These are phyloP conservation scores for Backusella morwellensis DNA, from an alignment of 192 early-diverging fungal genomes.

Conservation along the genomic window DNA sequence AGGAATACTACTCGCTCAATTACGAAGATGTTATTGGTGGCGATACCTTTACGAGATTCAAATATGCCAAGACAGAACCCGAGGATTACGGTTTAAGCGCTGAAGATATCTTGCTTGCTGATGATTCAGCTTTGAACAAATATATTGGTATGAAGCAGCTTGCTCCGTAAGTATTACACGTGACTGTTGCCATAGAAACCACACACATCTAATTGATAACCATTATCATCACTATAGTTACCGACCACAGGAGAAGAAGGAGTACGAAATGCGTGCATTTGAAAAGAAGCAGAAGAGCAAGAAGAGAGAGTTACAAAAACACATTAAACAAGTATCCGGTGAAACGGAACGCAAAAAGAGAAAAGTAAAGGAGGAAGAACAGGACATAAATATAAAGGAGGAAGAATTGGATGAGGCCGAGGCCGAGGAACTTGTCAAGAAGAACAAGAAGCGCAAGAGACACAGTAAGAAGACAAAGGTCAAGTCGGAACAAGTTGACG, in stretches of 20 bases:
- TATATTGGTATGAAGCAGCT: slow-evolving; percentile 83
- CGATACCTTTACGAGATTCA: slow-evolving; percentile 86
- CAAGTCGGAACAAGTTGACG: not conserved
- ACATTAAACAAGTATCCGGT: not conserved
- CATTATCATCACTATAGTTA: slow-evolving; percentile 14
- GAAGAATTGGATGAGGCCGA: not conserved
- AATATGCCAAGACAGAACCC: slow-evolving; percentile 82
- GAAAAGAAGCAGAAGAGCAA: slow-evolving; percentile 20
- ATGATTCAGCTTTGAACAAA: slow-evolving; percentile 85
- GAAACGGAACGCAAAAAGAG: not conserved
- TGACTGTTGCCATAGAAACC: not conserved
- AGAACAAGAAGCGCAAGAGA: not conserved
- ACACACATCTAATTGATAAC: not conserved
- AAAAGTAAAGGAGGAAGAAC: not conserved
- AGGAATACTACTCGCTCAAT: slow-evolving; percentile 89
- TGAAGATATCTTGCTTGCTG: slow-evolving; percentile 87
- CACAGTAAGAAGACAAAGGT: not conserved
- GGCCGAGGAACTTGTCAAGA: not conserved
- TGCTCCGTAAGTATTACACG: slow-evolving; percentile 64
- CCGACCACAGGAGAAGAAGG: slow-evolving; percentile 50
- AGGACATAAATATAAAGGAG: not conserved
- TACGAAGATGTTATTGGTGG: slow-evolving; percentile 88
- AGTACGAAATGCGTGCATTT: slow-evolving; percentile 39
- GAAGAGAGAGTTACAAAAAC: slow-evolving; percentile 14
- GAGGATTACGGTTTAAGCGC: slow-evolving; percentile 77